Conservation (phyloP, 1,139 yeast genomes). For the Protomyces gravidus region DNA sequence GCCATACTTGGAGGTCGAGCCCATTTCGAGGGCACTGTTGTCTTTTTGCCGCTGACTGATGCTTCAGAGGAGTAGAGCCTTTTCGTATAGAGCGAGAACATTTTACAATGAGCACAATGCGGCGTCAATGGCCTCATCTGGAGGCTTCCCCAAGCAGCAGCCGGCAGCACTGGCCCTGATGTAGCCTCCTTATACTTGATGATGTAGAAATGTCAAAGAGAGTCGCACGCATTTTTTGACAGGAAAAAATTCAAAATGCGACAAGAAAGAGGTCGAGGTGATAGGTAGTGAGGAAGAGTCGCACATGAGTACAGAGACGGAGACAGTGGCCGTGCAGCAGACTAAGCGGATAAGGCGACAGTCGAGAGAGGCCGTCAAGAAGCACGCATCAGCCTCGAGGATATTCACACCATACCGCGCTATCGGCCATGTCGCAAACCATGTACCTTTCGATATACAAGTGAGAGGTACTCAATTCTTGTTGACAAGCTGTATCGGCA, state of each 20-base stretch:
- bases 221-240: too few relatives aligned
- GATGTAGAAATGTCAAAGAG: too few relatives aligned
- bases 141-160: too few relatives aligned
- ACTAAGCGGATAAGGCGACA: background rate
- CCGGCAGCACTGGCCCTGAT: too few relatives aligned
- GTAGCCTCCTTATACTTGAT: too few relatives aligned
- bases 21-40: slow-evolving; percentile 16
- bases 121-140: background rate
- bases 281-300: background rate
- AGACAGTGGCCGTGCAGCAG: background rate
- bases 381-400: slow-evolving; percentile 8
- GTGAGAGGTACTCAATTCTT: slow-evolving; percentile 83
- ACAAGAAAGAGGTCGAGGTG: background rate
- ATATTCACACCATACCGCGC: slow-evolving; percentile 56
- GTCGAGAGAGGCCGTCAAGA: background rate
- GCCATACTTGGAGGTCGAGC: slow-evolving; percentile 1
- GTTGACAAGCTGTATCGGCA: slow-evolving; percentile 84
- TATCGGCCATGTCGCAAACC: slow-evolving; percentile 52
- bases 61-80: background rate
- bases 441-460: slow-evolving; percentile 80
- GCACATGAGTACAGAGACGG: background rate
- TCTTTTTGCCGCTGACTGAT: background rate
- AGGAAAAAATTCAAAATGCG: too few relatives aligned
- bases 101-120: background rate
- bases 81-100: background rate